These are phyloP conservation scores for Skeletonema costatum DNA, from an alignment of 108 stramenopile species.

Conservation along the genomic window DNA sequence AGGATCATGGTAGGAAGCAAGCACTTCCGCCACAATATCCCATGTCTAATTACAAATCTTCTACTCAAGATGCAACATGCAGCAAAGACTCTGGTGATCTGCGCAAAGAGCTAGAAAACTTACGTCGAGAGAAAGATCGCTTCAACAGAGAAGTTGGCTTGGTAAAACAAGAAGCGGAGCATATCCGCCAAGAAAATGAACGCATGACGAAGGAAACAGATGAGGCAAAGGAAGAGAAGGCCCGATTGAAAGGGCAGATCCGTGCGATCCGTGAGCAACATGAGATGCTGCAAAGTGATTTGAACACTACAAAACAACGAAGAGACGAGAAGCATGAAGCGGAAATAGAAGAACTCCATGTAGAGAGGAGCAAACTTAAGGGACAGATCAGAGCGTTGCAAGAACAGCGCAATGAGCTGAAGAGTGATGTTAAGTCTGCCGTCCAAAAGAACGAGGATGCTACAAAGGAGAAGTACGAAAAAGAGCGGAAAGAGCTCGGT, in stretches of 20 bases:
- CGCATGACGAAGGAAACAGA: not conserved
- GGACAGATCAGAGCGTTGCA: not conserved
- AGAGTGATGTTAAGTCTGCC: not conserved
- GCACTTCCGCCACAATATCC: not conserved
- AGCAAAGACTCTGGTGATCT: not conserved
- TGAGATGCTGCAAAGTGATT: not conserved
- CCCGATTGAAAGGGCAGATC: constrained; percentile 1
- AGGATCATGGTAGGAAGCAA: too few species aligned
- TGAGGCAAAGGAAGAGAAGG: not conserved
- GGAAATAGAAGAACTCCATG: not conserved
- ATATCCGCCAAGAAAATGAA: constrained; percentile 1
- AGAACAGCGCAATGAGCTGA: not conserved
- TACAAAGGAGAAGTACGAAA: not conserved
- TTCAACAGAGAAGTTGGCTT: not conserved
- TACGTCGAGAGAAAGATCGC: not conserved
- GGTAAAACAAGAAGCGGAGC: not conserved
- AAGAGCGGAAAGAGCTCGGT: not conserved
- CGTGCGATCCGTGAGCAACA: constrained; percentile 1
- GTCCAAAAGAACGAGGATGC: not conserved
- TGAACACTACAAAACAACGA: not conserved
- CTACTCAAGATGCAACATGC: not conserved
- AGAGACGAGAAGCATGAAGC: too few species aligned
- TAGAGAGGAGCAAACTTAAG: not conserved
- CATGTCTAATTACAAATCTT: not conserved
- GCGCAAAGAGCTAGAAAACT: not conserved